phyloP scores from a whole-genome alignment of 768 basidiomycete genomes.

The Chalciporus sphaerocephalus region DNA sequence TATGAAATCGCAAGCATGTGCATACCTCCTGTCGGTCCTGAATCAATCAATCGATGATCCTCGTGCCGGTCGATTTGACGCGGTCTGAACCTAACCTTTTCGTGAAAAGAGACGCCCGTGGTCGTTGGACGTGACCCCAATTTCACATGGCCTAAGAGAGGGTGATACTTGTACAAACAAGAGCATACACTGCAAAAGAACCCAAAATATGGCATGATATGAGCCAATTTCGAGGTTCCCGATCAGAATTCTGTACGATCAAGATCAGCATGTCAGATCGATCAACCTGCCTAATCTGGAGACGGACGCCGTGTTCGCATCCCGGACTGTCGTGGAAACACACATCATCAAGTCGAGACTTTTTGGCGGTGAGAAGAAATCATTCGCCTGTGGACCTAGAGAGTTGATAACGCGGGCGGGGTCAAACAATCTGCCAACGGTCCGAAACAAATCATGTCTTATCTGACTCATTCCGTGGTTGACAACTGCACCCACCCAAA shows the following conservation, averaged over 20 bases:
- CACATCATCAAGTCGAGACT: background rate
- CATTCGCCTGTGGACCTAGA: slow-evolving; percentile 5
- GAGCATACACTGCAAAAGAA: slow-evolving; percentile 9
- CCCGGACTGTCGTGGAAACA: slow-evolving; percentile 11
- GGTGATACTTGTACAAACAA: slow-evolving; percentile 18
- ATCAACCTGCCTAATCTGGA: slow-evolving; percentile 12
- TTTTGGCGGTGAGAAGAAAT: slow-evolving; percentile 12
- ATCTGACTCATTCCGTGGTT: background rate
- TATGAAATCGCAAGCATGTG: background rate
- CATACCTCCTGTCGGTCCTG: background rate
- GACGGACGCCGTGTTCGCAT: slow-evolving; percentile 16
- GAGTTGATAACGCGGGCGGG: slow-evolving; percentile 9
- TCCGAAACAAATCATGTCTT: background rate
- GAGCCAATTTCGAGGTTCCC: slow-evolving; percentile 18
- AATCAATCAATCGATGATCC: background rate
- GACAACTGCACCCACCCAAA: slow-evolving; percentile 21
- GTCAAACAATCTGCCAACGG: background rate
- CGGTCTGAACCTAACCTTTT: slow-evolving; percentile 26
- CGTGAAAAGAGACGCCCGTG: background rate
- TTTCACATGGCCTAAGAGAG: background rate
- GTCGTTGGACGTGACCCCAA: slow-evolving; percentile 2
- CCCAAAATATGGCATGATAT: slow-evolving; percentile 15
- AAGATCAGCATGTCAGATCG: slow-evolving; percentile 26
- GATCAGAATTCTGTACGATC: slow-evolving; percentile 35
- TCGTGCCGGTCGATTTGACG: background rate